Percentiles rank a stretch among this genome's conserved stretches.
Conservation (phyloP, 345 rosid species). For the Schrenkiella parvula region DNA sequence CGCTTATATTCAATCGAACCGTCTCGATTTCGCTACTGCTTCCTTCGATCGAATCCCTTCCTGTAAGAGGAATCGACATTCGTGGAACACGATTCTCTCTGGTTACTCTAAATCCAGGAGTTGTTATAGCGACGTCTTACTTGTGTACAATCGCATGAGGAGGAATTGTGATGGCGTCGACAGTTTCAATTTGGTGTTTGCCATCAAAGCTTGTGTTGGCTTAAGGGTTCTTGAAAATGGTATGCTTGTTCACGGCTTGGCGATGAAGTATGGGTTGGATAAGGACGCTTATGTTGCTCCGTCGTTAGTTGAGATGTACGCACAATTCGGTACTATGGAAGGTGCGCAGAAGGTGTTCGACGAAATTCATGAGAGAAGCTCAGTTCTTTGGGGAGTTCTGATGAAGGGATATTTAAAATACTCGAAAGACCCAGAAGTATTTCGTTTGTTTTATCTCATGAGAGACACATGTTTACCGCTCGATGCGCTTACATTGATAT, state of each 20-base stretch:
- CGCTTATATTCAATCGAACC: constrained; percentile 33
- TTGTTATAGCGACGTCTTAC: constrained; percentile 15
- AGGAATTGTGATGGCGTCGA: constrained; percentile 34
- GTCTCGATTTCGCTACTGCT: constrained; percentile 33
- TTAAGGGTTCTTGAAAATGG: constrained; percentile 22
- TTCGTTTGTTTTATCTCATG: constrained; percentile 44
- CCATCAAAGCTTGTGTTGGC: constrained; percentile 39
- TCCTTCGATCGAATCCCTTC: constrained; percentile 29
- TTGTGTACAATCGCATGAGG: constrained; percentile 36
- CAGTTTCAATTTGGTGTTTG: constrained; percentile 48
- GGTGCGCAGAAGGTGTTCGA: constrained; percentile 49
- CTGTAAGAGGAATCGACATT: constrained; percentile 22
- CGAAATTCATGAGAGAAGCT: constrained; percentile 42
- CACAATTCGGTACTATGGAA: constrained; percentile 35
- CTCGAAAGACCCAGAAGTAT: constrained; percentile 33
- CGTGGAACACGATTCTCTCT: constrained; percentile 45
- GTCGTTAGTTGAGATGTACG: constrained; percentile 44
- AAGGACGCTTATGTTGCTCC: constrained; percentile 41
- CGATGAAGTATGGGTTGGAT: constrained; percentile 38
- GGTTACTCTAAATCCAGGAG: constrained; percentile 33
- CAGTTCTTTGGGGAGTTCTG: constrained; percentile 56
- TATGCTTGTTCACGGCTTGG: constrained; percentile 34
- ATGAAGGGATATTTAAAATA: constrained; percentile 48
- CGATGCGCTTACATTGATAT: constrained; percentile 37
- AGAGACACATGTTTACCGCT: constrained; percentile 26